Evolutionary conservation across 1,139 yeast species (phyloP), one percentile per base, ranked within the genome.

Genomic region (Candida tetrigidarum): DNA sequence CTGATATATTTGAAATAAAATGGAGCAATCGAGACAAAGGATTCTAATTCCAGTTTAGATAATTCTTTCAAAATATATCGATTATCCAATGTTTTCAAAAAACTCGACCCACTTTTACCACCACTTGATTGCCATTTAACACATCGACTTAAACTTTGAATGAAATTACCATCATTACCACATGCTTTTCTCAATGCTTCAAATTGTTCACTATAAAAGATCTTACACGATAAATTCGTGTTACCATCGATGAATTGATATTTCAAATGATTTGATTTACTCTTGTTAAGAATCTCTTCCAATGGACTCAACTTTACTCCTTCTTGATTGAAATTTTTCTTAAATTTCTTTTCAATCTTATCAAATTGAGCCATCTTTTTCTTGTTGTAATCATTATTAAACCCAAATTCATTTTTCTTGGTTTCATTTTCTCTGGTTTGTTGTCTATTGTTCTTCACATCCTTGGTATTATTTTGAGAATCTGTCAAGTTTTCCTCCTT

Each of bases 121-220:
- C 99, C 99, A 37, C 86, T 81, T 0, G 96, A 86, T 57, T 93
- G 93, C 98, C 98, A 95, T 61, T 91, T 89, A 26, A 91, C 81
- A 66, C 99, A 93, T 50, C 99, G 70, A 11, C 97, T 85, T 45
- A 95, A 76, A 63, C 97, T 90, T 62, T 91, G 97, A 34, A 93
- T 81, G 54, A 86, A 93, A 53, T 80, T 80, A 4, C 80, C 86
- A 47, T 84, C 83, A 50, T 86, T 81, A 0, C 90, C 92, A 70
- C 97, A 92, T 16, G 88, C 84, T 48, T 81, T 76, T 48, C 99
- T 74, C 53, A 95, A 83, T 0, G 98, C 98, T 59, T 92, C 97
- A 69, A 95, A 95, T 61, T 95, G 99, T 57, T 92, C 99, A 4
- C 96, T 88, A 69, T 87, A 95, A 60, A 93, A 95, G 6, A 95